These are phyloP conservation scores for Monosporascus sp. DNA, from an alignment of 2,329 filamentous ascomycete genomes.

Conservation along the genomic window DNA sequence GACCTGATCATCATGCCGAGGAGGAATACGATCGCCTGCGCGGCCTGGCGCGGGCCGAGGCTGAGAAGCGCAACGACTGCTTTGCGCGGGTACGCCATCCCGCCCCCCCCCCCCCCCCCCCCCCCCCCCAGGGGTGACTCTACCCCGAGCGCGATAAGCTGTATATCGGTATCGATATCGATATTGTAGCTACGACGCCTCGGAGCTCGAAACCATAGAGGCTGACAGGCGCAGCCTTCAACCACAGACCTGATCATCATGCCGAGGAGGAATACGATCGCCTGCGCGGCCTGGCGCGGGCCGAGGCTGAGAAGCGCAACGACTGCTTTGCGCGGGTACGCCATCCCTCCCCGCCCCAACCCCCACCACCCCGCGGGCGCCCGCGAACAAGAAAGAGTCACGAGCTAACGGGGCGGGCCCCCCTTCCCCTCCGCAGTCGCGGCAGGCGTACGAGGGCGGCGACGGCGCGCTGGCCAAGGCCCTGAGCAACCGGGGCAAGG, in stretches of 20 bases:
- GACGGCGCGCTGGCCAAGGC: slow-evolving; percentile 81
- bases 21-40: slow-evolving; percentile 89
- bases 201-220: background rate
- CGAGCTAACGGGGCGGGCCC: background rate
- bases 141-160: no score
- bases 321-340: slow-evolving; percentile 69
- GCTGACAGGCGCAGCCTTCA: slow-evolving; percentile 56
- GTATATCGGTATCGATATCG: background rate
- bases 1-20: slow-evolving; percentile 62
- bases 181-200: background rate
- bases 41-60: slow-evolving; percentile 75
- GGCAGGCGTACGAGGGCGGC: slow-evolving; percentile 75
- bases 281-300: slow-evolving; percentile 74
- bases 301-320: slow-evolving; percentile 73
- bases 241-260: slow-evolving; percentile 59
- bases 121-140: background rate
- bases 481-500: slow-evolving; percentile 74
- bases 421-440: slow-evolving; percentile 41
- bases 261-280: slow-evolving; percentile 88
- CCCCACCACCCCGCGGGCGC: background rate
- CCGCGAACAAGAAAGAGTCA: background rate
- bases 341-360: slow-evolving; percentile 5
- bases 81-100: slow-evolving; percentile 58
- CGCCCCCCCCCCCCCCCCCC: background rate
- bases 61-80: slow-evolving; percentile 69